These are phyloP conservation scores for Cryptococcus sp. DNA, from an alignment of 1,284 basidiomycete genomes.

Conservation along the genomic window DNA sequence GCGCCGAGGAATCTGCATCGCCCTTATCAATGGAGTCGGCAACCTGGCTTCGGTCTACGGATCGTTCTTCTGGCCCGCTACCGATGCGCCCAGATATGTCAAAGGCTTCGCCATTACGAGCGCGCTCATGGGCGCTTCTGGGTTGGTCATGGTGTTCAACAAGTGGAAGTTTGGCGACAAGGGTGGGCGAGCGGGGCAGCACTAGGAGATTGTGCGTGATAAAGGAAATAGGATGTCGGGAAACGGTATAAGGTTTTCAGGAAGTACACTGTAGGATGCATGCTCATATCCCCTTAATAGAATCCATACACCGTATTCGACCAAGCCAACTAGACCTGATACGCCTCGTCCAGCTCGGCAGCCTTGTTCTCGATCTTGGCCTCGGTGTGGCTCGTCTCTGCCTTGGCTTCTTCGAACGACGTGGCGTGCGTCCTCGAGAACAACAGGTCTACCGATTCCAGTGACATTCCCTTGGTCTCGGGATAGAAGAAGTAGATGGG, in stretches of 20 bases:
- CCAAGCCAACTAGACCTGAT: too few species aligned
- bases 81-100: conserved; percentile 33
- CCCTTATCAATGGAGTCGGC: conserved; percentile 41
- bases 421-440: conserved; percentile 4
- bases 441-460: conserved; percentile 26
- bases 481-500: conserved; percentile 30
- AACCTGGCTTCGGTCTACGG: conserved; percentile 32
- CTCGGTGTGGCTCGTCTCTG: background rate
- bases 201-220: too few species aligned
- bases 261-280: too few species aligned
- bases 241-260: too few species aligned
- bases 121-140: conserved; percentile 30
- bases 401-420: background rate
- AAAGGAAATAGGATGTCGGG: too few species aligned
- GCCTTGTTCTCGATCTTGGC: too few species aligned
- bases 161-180: conserved; percentile 37
- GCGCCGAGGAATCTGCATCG: conserved; percentile 43
- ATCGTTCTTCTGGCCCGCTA: conserved; percentile 43
- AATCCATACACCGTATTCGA: too few species aligned
- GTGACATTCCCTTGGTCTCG: conserved; percentile 27
- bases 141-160: conserved; percentile 15
- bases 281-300: too few species aligned
- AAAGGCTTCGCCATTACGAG: conserved; percentile 41
- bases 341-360: too few species aligned
- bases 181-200: too few species aligned